Percentiles rank a stretch among this genome's conserved stretches.
Conservation (phyloP, 2,329 filamentous ascomycete genomes). For the Aspergillus quadricinctus region DNA sequence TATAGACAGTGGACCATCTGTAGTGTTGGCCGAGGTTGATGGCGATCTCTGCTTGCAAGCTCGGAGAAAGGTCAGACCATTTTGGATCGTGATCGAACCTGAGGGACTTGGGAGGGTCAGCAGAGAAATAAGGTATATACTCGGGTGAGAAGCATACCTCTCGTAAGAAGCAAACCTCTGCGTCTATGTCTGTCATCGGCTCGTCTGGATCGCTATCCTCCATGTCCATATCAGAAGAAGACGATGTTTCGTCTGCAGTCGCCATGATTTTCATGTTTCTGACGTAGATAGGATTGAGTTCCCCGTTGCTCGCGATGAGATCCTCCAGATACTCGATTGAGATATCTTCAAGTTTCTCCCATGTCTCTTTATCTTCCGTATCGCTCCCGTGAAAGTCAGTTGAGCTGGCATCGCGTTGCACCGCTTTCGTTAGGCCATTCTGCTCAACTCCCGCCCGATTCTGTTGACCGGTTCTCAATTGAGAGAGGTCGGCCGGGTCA, state of each 20-base stretch:
- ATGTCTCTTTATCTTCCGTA: neutral
- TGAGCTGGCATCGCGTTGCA: neutral
- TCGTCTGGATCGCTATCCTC: conserved; percentile 20
- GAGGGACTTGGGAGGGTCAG: conserved; percentile 1
- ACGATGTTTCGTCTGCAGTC: neutral
- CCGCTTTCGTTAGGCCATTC: neutral
- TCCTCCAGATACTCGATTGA: conserved; percentile 17
- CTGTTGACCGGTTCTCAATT: neutral
- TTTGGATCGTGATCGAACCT: conserved; percentile 13
- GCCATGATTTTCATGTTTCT: conserved; percentile 26
- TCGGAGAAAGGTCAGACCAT: conserved; percentile 31
- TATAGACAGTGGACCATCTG: conserved; percentile 17
- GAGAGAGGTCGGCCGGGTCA: conserved; percentile 11
- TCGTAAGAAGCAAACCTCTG: conserved; percentile 5
- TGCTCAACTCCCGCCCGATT: neutral
- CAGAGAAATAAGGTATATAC: neutral
- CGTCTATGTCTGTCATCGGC: neutral
- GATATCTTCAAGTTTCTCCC: conserved; percentile 8
- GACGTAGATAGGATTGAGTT: conserved; percentile 22
- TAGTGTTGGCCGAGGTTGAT: conserved; percentile 25
- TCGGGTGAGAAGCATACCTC: conserved; percentile 2
- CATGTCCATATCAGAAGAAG: conserved; percentile 5
- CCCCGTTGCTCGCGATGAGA: conserved; percentile 25
- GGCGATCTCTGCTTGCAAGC: conserved; percentile 34
- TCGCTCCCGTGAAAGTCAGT: neutral